Base-by-base conservation (phyloP, 2,329 filamentous ascomycete genomes). In the Botryosphaeria dothidea region DNA sequence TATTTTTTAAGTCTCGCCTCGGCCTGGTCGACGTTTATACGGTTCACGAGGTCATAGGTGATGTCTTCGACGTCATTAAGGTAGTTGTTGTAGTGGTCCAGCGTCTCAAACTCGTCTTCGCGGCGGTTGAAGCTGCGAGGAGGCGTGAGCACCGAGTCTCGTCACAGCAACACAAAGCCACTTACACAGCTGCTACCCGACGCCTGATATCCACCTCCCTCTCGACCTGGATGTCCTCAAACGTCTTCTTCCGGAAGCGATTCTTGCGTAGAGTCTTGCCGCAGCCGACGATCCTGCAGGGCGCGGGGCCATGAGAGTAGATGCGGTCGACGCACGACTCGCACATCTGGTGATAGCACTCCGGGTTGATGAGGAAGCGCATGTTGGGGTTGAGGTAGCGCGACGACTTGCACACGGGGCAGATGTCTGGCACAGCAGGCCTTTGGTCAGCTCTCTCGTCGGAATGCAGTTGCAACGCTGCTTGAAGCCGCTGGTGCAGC, bases 311-410 rank as follows among this genome's bases (percentile, higher is more conserved):
- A 64, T 92, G 89, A 38, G 90, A 91, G 84, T 98, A 99, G 72
- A 98, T 92, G 64, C 94, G 91, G 78, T 94, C 91, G 46, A 98
- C 93, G 81, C 95, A 99, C 65, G 92, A 93, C 77, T 92, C 90
- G 83, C 95, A 99, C 92, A 99, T 98, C 71, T 92, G 92, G 84
- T 99, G 95, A 83, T 99, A 99, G 86, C 95, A 99, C 83, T 96
- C 93, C 8, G 94, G 92, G 78, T 98, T 97, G 82, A 99, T 93
- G 71, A 95, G 90, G 81, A 99, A 98, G 69, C 90, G 86, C 86
- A 99, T 93, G 81, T 93, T 90, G 67, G 89, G 89, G 83, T 97
- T 97, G 73, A 98, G 90, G 83, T 98, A 98, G 69, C 93, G 92
- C 66, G 92, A 92, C 66, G 93, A 96, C 81, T 97, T 97, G 90